These are phyloP conservation scores for Panus rudis DNA, from an alignment of 768 basidiomycete species.

Conservation along the genomic window DNA sequence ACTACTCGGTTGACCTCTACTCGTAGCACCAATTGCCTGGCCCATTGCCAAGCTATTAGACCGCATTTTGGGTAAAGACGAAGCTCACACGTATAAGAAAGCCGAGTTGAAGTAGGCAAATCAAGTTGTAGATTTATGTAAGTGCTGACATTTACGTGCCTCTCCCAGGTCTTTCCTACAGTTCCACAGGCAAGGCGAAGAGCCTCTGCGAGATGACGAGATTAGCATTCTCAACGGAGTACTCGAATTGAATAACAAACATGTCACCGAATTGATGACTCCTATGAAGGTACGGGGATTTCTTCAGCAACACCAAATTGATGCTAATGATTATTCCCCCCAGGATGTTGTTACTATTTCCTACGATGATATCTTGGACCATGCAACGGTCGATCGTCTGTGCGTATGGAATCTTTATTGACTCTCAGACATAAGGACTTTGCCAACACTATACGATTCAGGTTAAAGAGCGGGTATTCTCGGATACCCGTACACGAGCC, in stretches of 20 bases:
- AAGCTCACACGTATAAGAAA: conserved; percentile 74
- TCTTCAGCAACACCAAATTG: not conserved
- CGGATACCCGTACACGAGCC: conserved; percentile 85
- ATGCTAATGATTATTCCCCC: not conserved
- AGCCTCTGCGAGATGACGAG: conserved; percentile 75
- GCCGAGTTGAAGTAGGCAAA: conserved; percentile 35
- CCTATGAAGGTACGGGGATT: conserved; percentile 37
- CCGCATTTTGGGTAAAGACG: conserved; percentile 65
- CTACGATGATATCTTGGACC: conserved; percentile 72
- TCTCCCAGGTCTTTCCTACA: conserved; percentile 55
- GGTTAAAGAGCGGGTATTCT: conserved; percentile 79
- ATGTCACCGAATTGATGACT: conserved; percentile 50
- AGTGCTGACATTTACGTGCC: not conserved
- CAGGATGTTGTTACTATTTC: conserved; percentile 82
- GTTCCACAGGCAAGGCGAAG: conserved; percentile 72
- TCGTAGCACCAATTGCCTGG: conserved; percentile 46
- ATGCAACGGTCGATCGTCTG: conserved; percentile 72
- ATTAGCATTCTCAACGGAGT: conserved; percentile 78
- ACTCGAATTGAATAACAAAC: conserved; percentile 69
- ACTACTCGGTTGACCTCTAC: not conserved
- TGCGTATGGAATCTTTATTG: conserved; percentile 26
- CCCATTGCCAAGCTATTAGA: conserved; percentile 72
- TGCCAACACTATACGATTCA: conserved; percentile 19
- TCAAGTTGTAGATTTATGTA: not conserved
- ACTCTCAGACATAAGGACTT: not conserved